Conservation (phyloP, 352 stramenopile species). For the Blastocystis sp. region DNA sequence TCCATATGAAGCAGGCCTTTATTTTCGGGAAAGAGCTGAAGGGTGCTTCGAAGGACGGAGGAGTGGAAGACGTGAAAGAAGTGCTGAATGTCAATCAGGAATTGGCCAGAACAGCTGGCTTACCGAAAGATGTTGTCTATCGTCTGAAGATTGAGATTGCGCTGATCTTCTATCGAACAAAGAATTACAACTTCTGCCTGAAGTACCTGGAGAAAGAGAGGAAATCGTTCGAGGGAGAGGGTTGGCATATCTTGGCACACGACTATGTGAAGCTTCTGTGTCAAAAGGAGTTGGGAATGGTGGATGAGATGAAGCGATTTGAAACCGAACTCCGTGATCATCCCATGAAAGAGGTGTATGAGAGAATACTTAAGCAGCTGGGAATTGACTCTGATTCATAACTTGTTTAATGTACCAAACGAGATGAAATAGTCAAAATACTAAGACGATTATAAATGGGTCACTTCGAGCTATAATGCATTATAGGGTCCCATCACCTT, state of each 20-base stretch:
- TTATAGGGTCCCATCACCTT: too few species aligned
- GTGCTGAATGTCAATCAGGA: neutral
- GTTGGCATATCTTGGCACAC: neutral
- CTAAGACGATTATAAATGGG: neutral
- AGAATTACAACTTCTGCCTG: neutral
- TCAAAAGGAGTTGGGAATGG: neutral
- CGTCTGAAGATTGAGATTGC: conserved; percentile 7
- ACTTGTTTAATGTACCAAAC: neutral
- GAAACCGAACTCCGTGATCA: neutral
- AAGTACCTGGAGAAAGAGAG: neutral
- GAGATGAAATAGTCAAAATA: neutral
- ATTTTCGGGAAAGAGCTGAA: conserved; percentile 10
- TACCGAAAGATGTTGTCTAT: neutral
- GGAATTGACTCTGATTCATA: neutral
- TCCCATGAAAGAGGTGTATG: neutral
- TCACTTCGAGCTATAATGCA: neutral
- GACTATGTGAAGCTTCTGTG: neutral
- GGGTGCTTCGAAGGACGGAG: neutral
- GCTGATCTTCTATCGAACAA: neutral
- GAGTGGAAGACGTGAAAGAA: neutral
- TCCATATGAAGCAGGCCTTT: neutral
- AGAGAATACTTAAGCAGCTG: neutral
- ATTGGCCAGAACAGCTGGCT: neutral
- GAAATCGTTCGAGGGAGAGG: neutral
- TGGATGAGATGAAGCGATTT: neutral